Percentiles rank a stretch among this genome's conserved stretches.
phyloP scores from a whole-genome alignment of 2,329 filamentous ascomycete genomes.

The Colletotrichum musae region DNA sequence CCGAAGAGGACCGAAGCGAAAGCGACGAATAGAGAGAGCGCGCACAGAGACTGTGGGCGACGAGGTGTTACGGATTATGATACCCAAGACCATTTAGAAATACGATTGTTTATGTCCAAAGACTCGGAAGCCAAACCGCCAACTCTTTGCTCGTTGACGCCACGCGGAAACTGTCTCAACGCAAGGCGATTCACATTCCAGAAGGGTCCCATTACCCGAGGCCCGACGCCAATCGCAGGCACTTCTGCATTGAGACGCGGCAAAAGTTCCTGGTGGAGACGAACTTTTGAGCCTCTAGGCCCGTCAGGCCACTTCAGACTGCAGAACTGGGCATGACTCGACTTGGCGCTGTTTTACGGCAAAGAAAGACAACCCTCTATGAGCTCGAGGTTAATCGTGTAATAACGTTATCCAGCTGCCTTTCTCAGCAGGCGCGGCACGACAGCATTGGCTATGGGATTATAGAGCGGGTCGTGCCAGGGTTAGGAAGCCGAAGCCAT shows the following conservation, averaged over 20 bases:
- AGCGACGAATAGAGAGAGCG: not conserved
- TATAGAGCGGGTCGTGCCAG: too few species aligned
- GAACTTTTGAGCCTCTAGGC: conserved; percentile 17
- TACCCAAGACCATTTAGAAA: conserved; percentile 22
- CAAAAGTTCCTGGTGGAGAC: conserved; percentile 31
- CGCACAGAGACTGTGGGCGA: not conserved
- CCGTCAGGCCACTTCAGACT: conserved; percentile 7
- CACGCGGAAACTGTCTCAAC: too few species aligned
- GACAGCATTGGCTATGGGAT: too few species aligned
- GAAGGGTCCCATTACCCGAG: conserved; percentile 12
- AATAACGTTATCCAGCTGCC: conserved; percentile 2
- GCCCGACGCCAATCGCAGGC: conserved; percentile 7
- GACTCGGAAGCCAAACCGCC: not conserved
- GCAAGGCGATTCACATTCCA: not conserved
- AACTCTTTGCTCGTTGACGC: not conserved
- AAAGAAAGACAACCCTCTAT: not conserved
- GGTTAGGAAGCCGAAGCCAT: too few species aligned
- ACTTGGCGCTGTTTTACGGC: not conserved
- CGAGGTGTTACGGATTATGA: conserved; percentile 27
- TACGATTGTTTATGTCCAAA: not conserved
- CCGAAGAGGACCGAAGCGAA: not conserved
- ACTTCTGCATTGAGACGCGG: conserved; percentile 29
- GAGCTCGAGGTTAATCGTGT: not conserved
- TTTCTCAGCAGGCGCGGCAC: conserved; percentile 1
- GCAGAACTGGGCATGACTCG: conserved; percentile 2